Base-by-base conservation (phyloP, 257 asterid genomes). In the Primulina tabacum region DNA sequence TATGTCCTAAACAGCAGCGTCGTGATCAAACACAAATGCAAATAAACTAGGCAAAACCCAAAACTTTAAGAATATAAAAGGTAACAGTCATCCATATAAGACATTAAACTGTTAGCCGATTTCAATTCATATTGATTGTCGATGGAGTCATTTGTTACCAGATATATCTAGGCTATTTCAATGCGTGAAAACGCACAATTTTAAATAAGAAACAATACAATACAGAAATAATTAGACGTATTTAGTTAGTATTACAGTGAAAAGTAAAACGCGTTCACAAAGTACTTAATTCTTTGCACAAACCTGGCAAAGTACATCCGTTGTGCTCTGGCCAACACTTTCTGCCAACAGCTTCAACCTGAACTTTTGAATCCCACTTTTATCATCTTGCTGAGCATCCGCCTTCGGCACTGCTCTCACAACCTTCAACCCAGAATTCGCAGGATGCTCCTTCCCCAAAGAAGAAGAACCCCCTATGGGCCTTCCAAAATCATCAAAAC, bases 271-370 rank as follows among this genome's bases (percentile, higher is more conserved):
- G 33, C 33, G 3, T 2, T 30, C 3, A 30, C 33, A 30, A 30
- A 30, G 47, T 2, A 40, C 52, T 40, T n/a, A 38, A 40, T 40
- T 12, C 56, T 37, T 16, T 53, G 43, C n/a, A 50, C 71, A 5
- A 73, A 87, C 97, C 96, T 90, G 97, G 87, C 96, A 92, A 84
- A 92, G 97, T 77, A 92, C 98, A 73, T 92, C 98, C 87, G 87
- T 88, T 76, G 95, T 92, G 85, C 86, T 83, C 82, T 86, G 97
- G 10, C 95, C 91, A 16, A 83, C 89, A 77, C 90, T 83, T 77
- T 92, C 98, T 7, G 98, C 90, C 83, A 92, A 67, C 76, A 92
- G 57, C 84, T 92, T 87, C 76, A 90, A 96, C 67, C 97, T 82
- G 63, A 81, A 92, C 86, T 92, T 92, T 79, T 87, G 96, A 64